Base-by-base conservation (phyloP, 352 stramenopile species). In the Globisporangium parvum region DNA sequence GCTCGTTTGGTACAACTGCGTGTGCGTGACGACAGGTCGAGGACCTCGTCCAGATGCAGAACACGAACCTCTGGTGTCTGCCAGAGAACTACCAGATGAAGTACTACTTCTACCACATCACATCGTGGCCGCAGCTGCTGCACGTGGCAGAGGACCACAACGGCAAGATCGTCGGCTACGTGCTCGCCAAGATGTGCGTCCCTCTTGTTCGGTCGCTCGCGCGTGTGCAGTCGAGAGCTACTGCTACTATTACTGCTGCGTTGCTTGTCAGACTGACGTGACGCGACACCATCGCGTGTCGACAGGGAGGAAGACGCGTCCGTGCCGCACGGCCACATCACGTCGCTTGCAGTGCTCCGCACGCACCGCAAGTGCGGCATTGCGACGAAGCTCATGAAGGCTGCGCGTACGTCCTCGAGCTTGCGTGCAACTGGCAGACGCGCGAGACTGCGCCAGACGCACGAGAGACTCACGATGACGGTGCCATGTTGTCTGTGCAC, bases 1-100 rank as follows among this genome's bases (percentile, higher is more conserved):
- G 46, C 15, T 24, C 33, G 1, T 47, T 37, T 31, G 26, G 26
- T 2, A 31, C 26, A 6, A 31, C 24, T 26, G 6, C 20, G 15
- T 26, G 15, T 47, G 15, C 26, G 37, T 24, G 20, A 33, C 6
- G 12, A 18, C 59, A 96, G 87, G 84, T 90, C 39, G 72, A 93
- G 53, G 97, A 99, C 80, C 77, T 99, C 49, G 66, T 99, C 31
- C 88, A 98, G 70, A 99, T 99, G 85, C 97, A 99, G 73, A 98
- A 96, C 51, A 96, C 95, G 52, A 99, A 99, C 75, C 77, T 99
- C 35, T 99, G 96, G 94, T 99, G 97, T 80, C 83, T 99, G 49
- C 98, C 98, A 3, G 98, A 99, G 71, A 99, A 99, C 76, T 99
- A 99, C 75, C 95, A 98, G 79, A 98, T 99, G 88, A 98, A 99